phyloP scores from a whole-genome alignment of 139 green algal genomes.

The Prasinococcaceae sp. region DNA sequence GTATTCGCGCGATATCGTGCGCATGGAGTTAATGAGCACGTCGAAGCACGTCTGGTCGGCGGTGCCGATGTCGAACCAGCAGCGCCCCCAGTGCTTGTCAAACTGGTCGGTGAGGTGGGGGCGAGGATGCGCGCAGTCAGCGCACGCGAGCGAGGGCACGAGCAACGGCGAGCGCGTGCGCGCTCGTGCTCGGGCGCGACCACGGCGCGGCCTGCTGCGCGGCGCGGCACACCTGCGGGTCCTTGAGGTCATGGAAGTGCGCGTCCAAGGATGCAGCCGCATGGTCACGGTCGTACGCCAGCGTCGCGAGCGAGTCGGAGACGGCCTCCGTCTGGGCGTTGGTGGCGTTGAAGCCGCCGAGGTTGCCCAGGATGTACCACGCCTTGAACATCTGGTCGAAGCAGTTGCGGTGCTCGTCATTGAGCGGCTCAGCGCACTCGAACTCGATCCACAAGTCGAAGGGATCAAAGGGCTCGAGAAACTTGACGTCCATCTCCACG shows the following conservation, averaged over 20 bases:
- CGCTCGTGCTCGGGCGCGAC: too few relatives aligned
- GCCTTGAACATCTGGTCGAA: constrained; percentile 11
- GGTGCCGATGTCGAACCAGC: constrained; percentile 20
- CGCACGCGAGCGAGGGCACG: too few relatives aligned
- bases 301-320: background rate
- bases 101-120: too few relatives aligned
- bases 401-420: background rate
- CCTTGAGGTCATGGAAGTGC: constrained; percentile 10
- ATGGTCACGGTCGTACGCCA: background rate
- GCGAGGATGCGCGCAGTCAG: too few relatives aligned
- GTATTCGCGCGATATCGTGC: constrained; percentile 5
- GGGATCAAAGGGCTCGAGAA: background rate
- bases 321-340: too few relatives aligned
- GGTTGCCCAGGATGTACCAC: constrained; percentile 21
- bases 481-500: constrained; percentile 8
- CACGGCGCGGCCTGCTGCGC: too few relatives aligned
- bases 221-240: background rate
- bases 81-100: constrained; percentile 12
- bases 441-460: constrained; percentile 9
- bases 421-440: background rate
- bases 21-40: constrained; percentile 21
- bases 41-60: constrained; percentile 18
- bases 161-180: too few relatives aligned
- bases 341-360: constrained; percentile 15
- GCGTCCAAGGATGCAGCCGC: background rate